Evolutionary conservation across 2,329 filamentous ascomycete species (phyloP).

Genomic region (Acrodontium crateriforme): DNA sequence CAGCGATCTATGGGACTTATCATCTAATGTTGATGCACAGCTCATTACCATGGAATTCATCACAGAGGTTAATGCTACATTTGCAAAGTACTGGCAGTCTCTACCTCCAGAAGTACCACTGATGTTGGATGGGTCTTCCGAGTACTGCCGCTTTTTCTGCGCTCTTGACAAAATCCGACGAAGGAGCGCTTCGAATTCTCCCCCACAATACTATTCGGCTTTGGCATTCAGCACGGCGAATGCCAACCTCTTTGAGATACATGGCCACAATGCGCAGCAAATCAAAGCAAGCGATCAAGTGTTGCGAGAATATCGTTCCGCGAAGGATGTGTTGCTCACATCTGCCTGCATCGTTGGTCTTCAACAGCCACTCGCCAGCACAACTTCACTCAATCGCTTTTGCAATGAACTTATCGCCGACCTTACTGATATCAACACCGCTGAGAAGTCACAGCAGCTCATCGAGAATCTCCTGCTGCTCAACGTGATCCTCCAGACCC

Average conservation of each 20-base stretch:
- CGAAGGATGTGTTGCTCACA: constrained; percentile 32
- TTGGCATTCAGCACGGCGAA: constrained; percentile 25
- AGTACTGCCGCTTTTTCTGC: constrained; percentile 3
- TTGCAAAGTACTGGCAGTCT: constrained; percentile 28
- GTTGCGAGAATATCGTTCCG: constrained; percentile 19
- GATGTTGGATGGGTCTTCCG: background rate
- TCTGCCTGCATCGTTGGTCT: constrained; percentile 36
- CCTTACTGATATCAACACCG: constrained; percentile 36
- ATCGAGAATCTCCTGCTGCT: constrained; percentile 39
- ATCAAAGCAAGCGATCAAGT: constrained; percentile 23
- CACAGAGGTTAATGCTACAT: constrained; percentile 33
- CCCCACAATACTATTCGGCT: constrained; percentile 28
- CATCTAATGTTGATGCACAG: constrained; percentile 28
- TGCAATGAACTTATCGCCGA: constrained; percentile 49
- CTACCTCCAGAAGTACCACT: constrained; percentile 1
- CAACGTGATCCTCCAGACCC: constrained; percentile 38
- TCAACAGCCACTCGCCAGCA: constrained; percentile 34
- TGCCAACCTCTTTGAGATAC: constrained; percentile 27
- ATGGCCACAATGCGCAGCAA: constrained; percentile 26
- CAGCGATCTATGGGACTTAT: constrained; percentile 38
- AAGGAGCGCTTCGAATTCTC: constrained; percentile 3
- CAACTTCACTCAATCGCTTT: constrained; percentile 35
- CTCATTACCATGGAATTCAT: constrained; percentile 40
- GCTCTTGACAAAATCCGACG: constrained; percentile 5
- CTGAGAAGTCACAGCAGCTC: constrained; percentile 7